Conservation (phyloP, 2,329 filamentous ascomycete genomes). For the Ascocoryne sarcoides region DNA sequence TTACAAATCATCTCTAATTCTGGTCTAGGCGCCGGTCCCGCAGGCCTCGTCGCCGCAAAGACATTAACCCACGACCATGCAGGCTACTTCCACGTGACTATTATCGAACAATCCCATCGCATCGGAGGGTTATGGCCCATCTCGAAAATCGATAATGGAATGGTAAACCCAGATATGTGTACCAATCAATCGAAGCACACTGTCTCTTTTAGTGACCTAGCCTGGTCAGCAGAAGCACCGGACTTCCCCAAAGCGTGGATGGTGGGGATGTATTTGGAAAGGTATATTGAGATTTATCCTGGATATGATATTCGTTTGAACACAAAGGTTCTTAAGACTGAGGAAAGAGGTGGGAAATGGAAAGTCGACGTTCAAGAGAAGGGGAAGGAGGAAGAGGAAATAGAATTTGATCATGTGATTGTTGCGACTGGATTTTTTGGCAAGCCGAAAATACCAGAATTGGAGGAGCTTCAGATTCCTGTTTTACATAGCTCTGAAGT, state of each 20-base stretch:
- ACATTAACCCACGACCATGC: slow-evolving; percentile 54
- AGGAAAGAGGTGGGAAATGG: slow-evolving; percentile 13
- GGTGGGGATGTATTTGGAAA: slow-evolving; percentile 61
- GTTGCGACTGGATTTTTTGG: slow-evolving; percentile 73
- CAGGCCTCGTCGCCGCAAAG: slow-evolving; percentile 63
- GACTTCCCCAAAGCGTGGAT: slow-evolving; percentile 71
- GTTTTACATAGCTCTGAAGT: slow-evolving; percentile 63
- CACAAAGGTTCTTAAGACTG: slow-evolving; percentile 14
- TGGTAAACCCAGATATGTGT: slow-evolving; percentile 58
- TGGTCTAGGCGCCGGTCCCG: slow-evolving; percentile 54
- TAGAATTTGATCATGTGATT: slow-evolving; percentile 59
- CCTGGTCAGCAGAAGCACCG: slow-evolving; percentile 54
- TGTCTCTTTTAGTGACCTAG: slow-evolving; percentile 61
- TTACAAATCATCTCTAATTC: neutral
- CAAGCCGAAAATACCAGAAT: slow-evolving; percentile 42
- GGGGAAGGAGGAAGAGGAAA: slow-evolving; percentile 1
- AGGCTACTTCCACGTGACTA: slow-evolving; percentile 53
- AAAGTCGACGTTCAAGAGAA: slow-evolving; percentile 11
- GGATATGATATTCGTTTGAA: slow-evolving; percentile 18
- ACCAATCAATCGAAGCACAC: slow-evolving; percentile 73
- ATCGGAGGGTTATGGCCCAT: slow-evolving; percentile 75
- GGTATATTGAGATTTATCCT: slow-evolving; percentile 50
- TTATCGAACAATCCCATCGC: slow-evolving; percentile 58
- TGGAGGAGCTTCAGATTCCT: slow-evolving; percentile 31
- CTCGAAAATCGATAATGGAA: slow-evolving; percentile 36